Percentiles rank a stretch among this genome's conserved stretches.
These are phyloP conservation scores for Tremellales sp. DNA, from an alignment of 1,284 basidiomycete genomes.

Conservation along the genomic window DNA sequence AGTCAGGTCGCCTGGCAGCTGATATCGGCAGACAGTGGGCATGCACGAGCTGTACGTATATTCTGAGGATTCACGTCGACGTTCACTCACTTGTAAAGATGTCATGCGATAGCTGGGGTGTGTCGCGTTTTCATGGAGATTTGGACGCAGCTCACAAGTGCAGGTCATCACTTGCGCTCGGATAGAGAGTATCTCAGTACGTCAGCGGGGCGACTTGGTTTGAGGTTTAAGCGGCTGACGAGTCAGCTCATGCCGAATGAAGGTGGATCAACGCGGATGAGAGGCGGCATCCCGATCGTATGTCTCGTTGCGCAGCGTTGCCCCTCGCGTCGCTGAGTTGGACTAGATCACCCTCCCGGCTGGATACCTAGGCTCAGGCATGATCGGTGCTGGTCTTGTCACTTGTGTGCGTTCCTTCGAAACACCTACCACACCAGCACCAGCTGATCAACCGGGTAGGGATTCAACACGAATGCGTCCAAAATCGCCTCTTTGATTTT, in stretches of 20 bases:
- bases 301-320: slow-evolving; percentile 47
- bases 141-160: slow-evolving; percentile 15
- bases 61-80: background rate
- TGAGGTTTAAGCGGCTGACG: slow-evolving; percentile 21
- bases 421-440: background rate
- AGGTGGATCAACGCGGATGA: slow-evolving; percentile 89
- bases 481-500: slow-evolving; percentile 82
- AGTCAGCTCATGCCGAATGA: slow-evolving; percentile 61
- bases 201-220: slow-evolving; percentile 45
- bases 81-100: no score
- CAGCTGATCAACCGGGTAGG: slow-evolving; percentile 17
- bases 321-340: background rate
- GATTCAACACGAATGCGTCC: slow-evolving; percentile 89
- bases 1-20: no score
- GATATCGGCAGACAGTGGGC: slow-evolving; percentile 68
- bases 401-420: slow-evolving; percentile 58
- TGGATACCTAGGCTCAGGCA: slow-evolving; percentile 84
- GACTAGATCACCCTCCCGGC: slow-evolving; percentile 57
- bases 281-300: slow-evolving; percentile 81
- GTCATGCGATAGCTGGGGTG: slow-evolving; percentile 68
- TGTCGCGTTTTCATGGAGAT: slow-evolving; percentile 3
- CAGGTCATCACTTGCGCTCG: slow-evolving; percentile 78
- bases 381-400: slow-evolving; percentile 86
- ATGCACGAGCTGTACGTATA: slow-evolving; percentile 70
- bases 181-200: slow-evolving; percentile 74